Evolutionary conservation across 306 rosid species (phyloP).

Genomic region (Clitoria ternatea): DNA sequence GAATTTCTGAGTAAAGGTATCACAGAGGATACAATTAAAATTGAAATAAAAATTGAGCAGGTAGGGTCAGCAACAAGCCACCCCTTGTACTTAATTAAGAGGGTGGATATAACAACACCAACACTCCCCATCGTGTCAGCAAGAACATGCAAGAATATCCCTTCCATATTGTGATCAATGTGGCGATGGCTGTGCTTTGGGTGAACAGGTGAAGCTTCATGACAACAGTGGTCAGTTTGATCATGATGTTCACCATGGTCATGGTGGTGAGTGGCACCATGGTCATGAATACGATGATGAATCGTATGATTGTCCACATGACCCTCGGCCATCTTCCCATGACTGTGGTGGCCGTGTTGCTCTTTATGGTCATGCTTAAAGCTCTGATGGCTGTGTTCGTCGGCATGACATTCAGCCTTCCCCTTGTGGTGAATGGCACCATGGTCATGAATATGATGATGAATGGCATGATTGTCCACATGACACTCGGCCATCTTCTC

Average conservation of each 20-base stretch:
- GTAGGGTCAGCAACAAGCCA: conserved; percentile 96
- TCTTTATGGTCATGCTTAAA: conserved; percentile 4
- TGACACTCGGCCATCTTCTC: conserved; percentile 18
- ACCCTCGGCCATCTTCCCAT: conserved; percentile 20
- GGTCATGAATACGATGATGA: too few species aligned
- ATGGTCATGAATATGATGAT: too few species aligned
- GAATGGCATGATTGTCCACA: conserved; percentile 25
- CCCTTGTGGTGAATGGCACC: too few species aligned
- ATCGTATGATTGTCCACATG: conserved; percentile 23
- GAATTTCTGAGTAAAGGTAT: conserved; percentile 87
- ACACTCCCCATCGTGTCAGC: conserved; percentile 98
- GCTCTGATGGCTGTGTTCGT: conserved; percentile 10
- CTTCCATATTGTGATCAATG: conserved; percentile 99
- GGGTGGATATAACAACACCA: conserved; percentile 90
- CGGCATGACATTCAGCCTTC: conserved; percentile 21
- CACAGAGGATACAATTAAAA: conserved; percentile 79
- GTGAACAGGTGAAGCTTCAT: conserved; percentile 5
- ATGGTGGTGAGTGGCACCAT: not conserved
- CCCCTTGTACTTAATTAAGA: conserved; percentile 88
- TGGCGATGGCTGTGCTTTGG: conserved; percentile 60
- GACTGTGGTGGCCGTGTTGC: conserved; percentile 7
- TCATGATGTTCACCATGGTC: conserved; percentile 25
- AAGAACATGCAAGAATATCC: conserved; percentile 89
- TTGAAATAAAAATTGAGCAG: conserved; percentile 88
- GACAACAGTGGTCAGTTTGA: not conserved